These are phyloP conservation scores for Pinus albicaulis DNA, from an alignment of 75 land plant species.

Conservation along the genomic window DNA sequence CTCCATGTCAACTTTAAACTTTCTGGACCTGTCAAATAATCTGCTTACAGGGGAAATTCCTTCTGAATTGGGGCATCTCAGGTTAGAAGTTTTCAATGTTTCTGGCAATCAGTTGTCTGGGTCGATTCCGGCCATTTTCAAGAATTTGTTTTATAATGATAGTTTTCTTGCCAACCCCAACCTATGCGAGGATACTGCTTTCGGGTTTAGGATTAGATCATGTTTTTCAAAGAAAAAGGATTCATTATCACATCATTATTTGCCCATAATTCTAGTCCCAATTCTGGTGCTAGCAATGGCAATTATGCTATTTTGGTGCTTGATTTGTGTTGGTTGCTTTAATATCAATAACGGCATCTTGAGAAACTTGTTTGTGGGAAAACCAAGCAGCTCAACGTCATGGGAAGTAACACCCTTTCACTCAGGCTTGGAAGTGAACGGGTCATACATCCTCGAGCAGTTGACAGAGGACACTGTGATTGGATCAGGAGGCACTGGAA, in stretches of 20 bases:
- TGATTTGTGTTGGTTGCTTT: neutral
- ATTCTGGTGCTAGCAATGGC: neutral
- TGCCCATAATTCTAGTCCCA: neutral
- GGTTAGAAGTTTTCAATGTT: neutral
- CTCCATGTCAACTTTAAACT: neutral
- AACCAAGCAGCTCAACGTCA: neutral
- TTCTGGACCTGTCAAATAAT: constrained; percentile 18
- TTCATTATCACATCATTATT: neutral
- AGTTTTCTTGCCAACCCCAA: neutral
- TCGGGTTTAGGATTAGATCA: neutral
- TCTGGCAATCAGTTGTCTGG: constrained; percentile 9
- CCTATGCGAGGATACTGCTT: constrained; percentile 16
- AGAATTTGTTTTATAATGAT: neutral
- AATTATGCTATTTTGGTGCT: neutral
- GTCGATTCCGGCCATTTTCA: neutral
- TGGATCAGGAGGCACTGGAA: constrained; percentile 48
- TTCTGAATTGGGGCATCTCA: neutral
- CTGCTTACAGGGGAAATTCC: constrained; percentile 17
- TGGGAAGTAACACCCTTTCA: constrained; percentile 8
- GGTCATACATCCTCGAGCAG: constrained; percentile 24
- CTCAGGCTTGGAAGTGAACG: constrained; percentile 19
- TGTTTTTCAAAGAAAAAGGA: neutral
- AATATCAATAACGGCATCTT: neutral
- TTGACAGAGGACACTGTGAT: constrained; percentile 36
- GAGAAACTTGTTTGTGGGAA: neutral